phyloP scores from a whole-genome alignment of 2,329 filamentous ascomycete species.

The Alternaria hordeiaustralica region DNA sequence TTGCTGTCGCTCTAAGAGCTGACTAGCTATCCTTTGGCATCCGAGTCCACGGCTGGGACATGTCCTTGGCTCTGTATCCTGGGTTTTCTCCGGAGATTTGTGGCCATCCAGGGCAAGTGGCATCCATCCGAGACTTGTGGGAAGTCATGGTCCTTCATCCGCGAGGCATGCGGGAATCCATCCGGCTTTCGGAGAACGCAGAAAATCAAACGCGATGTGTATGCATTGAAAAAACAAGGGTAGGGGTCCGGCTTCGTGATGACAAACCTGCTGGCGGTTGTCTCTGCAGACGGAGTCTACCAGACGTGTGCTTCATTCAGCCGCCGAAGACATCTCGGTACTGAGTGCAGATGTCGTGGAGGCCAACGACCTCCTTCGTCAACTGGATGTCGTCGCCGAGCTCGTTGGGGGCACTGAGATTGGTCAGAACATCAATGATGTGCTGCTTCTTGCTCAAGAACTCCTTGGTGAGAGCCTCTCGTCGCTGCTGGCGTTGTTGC shows the following conservation, averaged over 20 bases:
- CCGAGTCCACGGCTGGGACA: conserved; percentile 35
- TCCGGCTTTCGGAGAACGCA: conserved; percentile 29
- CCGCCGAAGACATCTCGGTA: conserved; percentile 42
- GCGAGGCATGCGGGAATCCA: conserved; percentile 31
- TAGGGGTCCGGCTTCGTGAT: conserved; percentile 24
- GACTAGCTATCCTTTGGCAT: conserved; percentile 24
- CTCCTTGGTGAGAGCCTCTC: conserved; percentile 37
- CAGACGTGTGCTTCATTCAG: conserved; percentile 32
- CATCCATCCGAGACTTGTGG: conserved; percentile 35
- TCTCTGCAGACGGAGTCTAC: conserved; percentile 28
- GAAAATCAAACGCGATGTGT: conserved; percentile 30
- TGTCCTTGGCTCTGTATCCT: conserved; percentile 24
- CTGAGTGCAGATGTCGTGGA: conserved; percentile 44
- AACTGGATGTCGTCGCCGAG: conserved; percentile 44
- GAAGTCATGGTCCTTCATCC: conserved; percentile 30
- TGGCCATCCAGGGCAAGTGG: conserved; percentile 18
- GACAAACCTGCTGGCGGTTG: conserved; percentile 39
- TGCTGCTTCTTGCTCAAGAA: conserved; percentile 45
- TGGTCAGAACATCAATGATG: conserved; percentile 42
- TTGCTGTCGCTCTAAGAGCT: conserved; percentile 25
- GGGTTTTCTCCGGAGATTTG: conserved; percentile 20
- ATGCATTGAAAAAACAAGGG: conserved; percentile 25
- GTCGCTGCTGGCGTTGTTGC: conserved; percentile 43
- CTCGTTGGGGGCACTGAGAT: conserved; percentile 43
- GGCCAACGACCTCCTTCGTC: conserved; percentile 41